Evolutionary conservation across 2,329 filamentous ascomycete species (phyloP), one percentile per base, ranked within the genome.

Genomic region (Berkeleyomyces basicola): DNA sequence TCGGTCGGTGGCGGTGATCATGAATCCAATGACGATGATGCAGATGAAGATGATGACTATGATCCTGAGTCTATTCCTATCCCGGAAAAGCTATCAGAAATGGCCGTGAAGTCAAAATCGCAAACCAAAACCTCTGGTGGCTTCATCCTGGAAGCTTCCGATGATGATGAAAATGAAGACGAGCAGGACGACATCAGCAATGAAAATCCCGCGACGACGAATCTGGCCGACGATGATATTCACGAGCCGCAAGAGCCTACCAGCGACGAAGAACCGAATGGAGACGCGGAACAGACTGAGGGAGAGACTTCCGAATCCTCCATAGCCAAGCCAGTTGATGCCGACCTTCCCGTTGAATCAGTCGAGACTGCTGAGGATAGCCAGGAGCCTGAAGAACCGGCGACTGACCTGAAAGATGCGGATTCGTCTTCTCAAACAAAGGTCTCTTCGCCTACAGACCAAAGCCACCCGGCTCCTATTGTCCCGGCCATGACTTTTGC

Each of bases 81-180:
- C 63, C 73, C 67, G 65, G 72, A 70, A 68, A 79, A 75, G 70
- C 69, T 62, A 69, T 72, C 63, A 67, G 68, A 65, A 63, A 68
- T 51, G 51, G 67, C 68, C 57, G 68, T 70, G 44, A 66, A 69
- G 40, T 68, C 63, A 42, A 66, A 65, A 64, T 67, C 72, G 64
- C 86, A 85, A 72, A 82, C 79, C 42, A 82, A 82, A 71, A 81
- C 77, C 65, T 77, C 79, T 33, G 81, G 80, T 49, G 81, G 81
- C 53, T 84, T 84, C 72, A 72, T 83, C 69, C 76, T 83, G 68
- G 80, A 78, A 70, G 81, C 79, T 61, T 83, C 80, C 39, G 81
- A 83, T 67, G 79, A 81, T 42, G 81, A 82, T 67, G 80, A 81
- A 3, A 70, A 73, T 37, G 31, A 72, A 78, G 68, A 61, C 31